Evolutionary conservation across 164 flowering plant genomes (phyloP), one percentile per base, ranked within the genome.

Genomic region (Buxus sempervirens): DNA sequence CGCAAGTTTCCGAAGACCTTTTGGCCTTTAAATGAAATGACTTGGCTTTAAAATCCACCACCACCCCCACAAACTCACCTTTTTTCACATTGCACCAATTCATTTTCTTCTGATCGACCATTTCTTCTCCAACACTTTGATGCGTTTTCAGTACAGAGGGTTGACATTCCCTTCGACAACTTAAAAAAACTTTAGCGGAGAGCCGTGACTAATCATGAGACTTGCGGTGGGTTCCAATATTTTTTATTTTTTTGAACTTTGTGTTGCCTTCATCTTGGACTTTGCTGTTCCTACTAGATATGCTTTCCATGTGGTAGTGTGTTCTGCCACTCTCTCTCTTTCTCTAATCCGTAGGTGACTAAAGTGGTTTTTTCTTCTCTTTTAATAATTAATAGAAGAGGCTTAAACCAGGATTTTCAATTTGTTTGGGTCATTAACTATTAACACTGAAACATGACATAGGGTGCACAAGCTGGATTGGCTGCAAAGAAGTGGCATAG

Each of bases 371-470:
- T 22, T 15, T 16, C 4, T 22, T 22, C 57, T 12, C n/a, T n/a
- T n/a, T n/a, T n/a, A n/a, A n/a, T n/a, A n/a, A n/a, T n/a, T n/a
- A n/a, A n/a, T n/a, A n/a, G n/a, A n/a, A n/a, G n/a, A n/a, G n/a
- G n/a, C n/a, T n/a, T n/a, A n/a, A n/a, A n/a, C n/a, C n/a, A 20
- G 22, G 9, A 19, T 54, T 0, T 54, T n/a, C n/a, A 54, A 54
- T 22, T 0, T 19, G 23, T 19, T 16, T 54, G 23, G 1, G 8
- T 0, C 63, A 42, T 64, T 56, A 73, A 73, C 58, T 58, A 73
- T 41, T 60, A 18, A 59, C 64, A 72, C 74, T 73, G 80, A 64
- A 64, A 54, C 64, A 64, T 63, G 75, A 77, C 66, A 67, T 73
- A 73, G 67, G 58, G 77, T 67, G 74, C 77, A 64, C 66, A 60